Base-by-base conservation (phyloP, 2,329 filamentous ascomycete species). In the Arthrobotrys entomopaga region DNA sequence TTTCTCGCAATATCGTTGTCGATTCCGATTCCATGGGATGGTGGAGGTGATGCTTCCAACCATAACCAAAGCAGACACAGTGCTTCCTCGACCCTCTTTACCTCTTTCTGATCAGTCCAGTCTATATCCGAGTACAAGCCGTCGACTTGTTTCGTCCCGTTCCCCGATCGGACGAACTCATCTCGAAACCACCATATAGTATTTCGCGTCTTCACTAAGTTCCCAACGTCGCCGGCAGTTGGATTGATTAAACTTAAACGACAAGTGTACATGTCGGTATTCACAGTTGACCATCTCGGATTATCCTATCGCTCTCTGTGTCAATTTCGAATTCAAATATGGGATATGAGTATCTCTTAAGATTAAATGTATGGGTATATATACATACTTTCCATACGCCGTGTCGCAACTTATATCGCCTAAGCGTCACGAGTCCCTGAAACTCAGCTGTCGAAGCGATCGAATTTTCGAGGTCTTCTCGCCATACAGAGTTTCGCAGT, bases 1-100 rank as follows among this genome's bases (percentile, higher is more conserved):
- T 34, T 34, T 34, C 29, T 34, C 29, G 29, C 29, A 34, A 34
- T 34, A 10, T 34, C 29, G 29, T 46, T 46, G 42, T 46, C 16
- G 42, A 46, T 46, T n/a, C 15, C 42, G 6, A 46, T 46, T n/a
- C 16, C 42, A 13, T 19, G 42, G 42, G n/a, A 46, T 1, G 16
- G 42, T 19, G 42, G 42, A 46, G 13, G 16, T 7, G 42, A 46
- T 4, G 42, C 42, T 46, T 46, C 15, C n/a, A 29, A n/a, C 53
- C 16, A 49, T 13, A 22, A 65, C 50, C 8, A 58, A 64, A 2
- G 56, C 63, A 5, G 72, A 76, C 46, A 65, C 38, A 15, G 38
- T 78, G 13, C 22, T 60, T 7, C n/a, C 13, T 26, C 49, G 5
- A 22, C 3, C 7, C 10, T 20, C 49, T 5, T 13, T 22, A 52